Percentiles rank a stretch among this genome's conserved stretches.
These are phyloP conservation scores for Angomonas deanei DNA, from an alignment of 208 protist species.

Conservation along the genomic window DNA sequence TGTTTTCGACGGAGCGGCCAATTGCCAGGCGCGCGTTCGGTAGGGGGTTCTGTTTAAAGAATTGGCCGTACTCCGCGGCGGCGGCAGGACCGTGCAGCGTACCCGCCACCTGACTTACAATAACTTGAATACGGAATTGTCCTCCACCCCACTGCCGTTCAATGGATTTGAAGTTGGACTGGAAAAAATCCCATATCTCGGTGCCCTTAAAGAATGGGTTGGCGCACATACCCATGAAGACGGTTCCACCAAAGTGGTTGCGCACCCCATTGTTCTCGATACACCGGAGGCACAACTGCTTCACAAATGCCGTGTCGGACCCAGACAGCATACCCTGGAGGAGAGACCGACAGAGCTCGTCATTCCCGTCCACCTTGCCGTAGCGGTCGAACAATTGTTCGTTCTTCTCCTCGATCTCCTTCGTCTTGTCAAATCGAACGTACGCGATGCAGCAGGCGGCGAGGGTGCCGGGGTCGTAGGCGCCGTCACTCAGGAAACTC, in stretches of 20 bases:
- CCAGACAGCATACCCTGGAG: conserved; percentile 52
- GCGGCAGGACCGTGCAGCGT: conserved; percentile 46
- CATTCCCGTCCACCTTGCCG: conserved; percentile 51
- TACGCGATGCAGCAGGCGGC: conserved; percentile 39
- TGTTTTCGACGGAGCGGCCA: conserved; percentile 53
- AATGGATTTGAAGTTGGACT: conserved; percentile 58
- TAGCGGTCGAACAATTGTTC: conserved; percentile 43
- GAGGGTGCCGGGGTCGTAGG: conserved; percentile 14
- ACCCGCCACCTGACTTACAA: conserved; percentile 52
- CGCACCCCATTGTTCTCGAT: conserved; percentile 62
- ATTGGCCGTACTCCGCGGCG: conserved; percentile 50
- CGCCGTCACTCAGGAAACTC: conserved; percentile 27
- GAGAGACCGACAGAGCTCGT: conserved; percentile 59
- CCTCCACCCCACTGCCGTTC: conserved; percentile 83
- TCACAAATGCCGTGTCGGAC: conserved; percentile 44
- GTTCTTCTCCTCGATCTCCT: conserved; percentile 16
- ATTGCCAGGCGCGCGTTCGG: conserved; percentile 74
- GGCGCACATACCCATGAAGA: conserved; percentile 41
- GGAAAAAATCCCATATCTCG: conserved; percentile 72
- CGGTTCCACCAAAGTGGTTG: conserved; percentile 62
- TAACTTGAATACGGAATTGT: conserved; percentile 85
- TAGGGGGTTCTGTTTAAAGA: conserved; percentile 69
- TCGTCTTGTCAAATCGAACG: conserved; percentile 35
- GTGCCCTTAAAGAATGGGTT: conserved; percentile 40
- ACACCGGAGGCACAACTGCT: conserved; percentile 48